Evolutionary conservation across 73 alveolate species (phyloP).

Genomic region (Tetrahymena thermophila): DNA sequence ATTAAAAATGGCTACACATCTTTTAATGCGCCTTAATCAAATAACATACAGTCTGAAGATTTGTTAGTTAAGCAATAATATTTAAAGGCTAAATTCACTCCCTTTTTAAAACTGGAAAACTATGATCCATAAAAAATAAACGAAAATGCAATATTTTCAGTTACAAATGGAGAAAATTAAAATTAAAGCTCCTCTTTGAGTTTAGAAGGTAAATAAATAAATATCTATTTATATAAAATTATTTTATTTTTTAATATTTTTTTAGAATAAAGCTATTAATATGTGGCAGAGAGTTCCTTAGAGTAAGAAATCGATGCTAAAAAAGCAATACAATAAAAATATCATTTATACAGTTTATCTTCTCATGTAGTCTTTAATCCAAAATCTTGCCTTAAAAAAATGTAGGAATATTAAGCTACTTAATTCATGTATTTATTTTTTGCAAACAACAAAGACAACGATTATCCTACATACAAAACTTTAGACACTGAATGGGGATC

Average conservation of each 20-base stretch:
- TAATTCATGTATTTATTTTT: neutral
- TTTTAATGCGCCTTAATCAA: neutral
- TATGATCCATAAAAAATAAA: neutral
- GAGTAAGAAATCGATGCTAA: neutral
- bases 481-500: neutral
- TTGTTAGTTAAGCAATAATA: neutral
- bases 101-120: neutral
- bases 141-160: neutral
- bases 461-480: neutral
- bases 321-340: neutral
- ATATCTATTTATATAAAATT: no score
- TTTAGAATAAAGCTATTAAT: neutral
- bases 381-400: neutral
- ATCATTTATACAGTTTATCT: neutral
- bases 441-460: neutral
- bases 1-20: neutral
- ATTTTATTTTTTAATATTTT: neutral
- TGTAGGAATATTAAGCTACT: neutral
- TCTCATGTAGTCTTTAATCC: neutral
- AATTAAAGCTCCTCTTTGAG: neutral
- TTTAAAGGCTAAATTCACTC: neutral
- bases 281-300: neutral
- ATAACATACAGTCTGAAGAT: neutral
- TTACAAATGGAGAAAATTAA: neutral
- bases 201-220: neutral